These are phyloP conservation scores for Gnetum montanum DNA, from an alignment of 75 land plant species.

Conservation along the genomic window DNA sequence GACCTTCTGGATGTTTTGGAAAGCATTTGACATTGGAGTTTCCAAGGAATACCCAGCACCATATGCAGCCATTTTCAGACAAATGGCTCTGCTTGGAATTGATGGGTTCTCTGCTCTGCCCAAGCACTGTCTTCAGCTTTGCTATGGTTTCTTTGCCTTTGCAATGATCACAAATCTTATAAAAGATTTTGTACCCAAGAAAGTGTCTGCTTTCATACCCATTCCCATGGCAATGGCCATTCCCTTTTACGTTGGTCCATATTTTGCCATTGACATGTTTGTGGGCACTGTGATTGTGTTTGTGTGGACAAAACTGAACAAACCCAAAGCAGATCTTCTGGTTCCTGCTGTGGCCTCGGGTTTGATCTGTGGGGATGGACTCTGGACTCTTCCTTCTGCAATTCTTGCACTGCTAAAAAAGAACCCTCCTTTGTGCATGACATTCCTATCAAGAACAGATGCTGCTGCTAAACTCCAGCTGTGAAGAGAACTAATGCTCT, in stretches of 20 bases:
- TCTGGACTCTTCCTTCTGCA: slow-evolving; percentile 62
- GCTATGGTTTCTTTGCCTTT: slow-evolving; percentile 36
- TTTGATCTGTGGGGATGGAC: slow-evolving; percentile 71
- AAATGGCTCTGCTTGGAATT: slow-evolving; percentile 57
- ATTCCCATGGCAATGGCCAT: slow-evolving; percentile 82
- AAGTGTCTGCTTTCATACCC: slow-evolving; percentile 27
- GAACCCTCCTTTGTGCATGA: slow-evolving; percentile 63
- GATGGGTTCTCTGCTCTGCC: slow-evolving; percentile 56
- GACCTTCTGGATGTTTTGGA: slow-evolving; percentile 52
- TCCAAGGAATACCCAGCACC: slow-evolving; percentile 37
- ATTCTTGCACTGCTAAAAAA: slow-evolving; percentile 42
- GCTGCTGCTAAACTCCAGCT: background rate
- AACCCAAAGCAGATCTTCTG: slow-evolving; percentile 30
- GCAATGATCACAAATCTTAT: slow-evolving; percentile 27
- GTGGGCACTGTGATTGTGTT: slow-evolving; percentile 46
- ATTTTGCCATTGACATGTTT: slow-evolving; percentile 68
- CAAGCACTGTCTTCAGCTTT: slow-evolving; percentile 36
- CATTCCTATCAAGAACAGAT: slow-evolving; percentile 20
- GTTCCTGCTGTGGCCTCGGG: slow-evolving; percentile 69
- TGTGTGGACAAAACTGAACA: slow-evolving; percentile 39
- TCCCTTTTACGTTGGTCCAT: slow-evolving; percentile 51
- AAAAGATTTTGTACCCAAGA: slow-evolving; percentile 20
- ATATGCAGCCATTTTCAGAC: slow-evolving; percentile 38
- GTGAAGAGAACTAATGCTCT: background rate
- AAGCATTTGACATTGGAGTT: slow-evolving; percentile 45